A percentile compares a stretch with the other conserved stretches of the same genome.
These are phyloP conservation scores for Apiospora koreana DNA, from an alignment of 2,329 filamentous ascomycete genomes.

Conservation along the genomic window DNA sequence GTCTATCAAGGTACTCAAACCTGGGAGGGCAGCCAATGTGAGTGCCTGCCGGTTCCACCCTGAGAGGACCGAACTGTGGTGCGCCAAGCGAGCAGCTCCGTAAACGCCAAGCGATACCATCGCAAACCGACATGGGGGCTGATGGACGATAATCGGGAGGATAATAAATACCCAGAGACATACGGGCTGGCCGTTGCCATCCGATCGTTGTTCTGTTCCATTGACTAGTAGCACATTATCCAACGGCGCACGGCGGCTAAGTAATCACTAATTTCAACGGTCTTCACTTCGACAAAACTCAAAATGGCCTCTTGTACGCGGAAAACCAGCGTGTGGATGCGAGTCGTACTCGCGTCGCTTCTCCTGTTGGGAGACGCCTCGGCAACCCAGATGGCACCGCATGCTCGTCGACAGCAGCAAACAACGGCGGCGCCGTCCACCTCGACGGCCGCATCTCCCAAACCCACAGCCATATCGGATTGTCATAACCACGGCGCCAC, in stretches of 20 bases:
- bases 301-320: not conserved
- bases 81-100: not conserved
- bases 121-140: not conserved
- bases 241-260: not conserved
- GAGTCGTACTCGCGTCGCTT: not conserved
- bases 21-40: not conserved
- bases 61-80: not conserved
- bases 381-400: not conserved
- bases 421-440: conserved; percentile 21
- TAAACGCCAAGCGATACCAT: not conserved
- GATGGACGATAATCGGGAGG: not conserved
- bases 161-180: not conserved
- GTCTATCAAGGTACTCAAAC: conserved; percentile 10
- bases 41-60: not conserved
- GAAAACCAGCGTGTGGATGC: not conserved
- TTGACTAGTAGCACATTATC: not conserved
- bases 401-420: conserved; percentile 12
- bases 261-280: not conserved
- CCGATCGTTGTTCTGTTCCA: not conserved
- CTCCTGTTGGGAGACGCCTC: not conserved
- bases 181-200: not conserved
- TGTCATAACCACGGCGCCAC: conserved; percentile 51
- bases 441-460: conserved; percentile 28
- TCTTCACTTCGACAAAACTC: not conserved
- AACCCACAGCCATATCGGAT: conserved; percentile 47